Evolutionary conservation across 768 basidiomycete genomes (phyloP), one percentile per base, ranked within the genome.

Genomic region (Pisolithus tinctorius): DNA sequence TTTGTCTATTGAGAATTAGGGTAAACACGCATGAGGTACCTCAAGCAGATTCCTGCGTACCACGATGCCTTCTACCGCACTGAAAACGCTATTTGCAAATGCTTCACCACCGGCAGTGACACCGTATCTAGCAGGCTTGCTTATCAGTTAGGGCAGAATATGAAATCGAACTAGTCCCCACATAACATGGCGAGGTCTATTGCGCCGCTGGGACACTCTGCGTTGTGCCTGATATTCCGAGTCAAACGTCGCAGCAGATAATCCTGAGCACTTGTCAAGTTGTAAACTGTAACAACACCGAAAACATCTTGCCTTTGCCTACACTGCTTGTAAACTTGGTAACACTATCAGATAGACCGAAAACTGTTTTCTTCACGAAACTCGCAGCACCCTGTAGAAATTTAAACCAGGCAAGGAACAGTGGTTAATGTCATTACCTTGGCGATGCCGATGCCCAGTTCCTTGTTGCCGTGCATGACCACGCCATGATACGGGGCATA

Each of bases 281-380:
- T 47, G 55, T 44, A 17, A 41, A 29, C 26, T 23, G 13, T 6
- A 6, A 11, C 16, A 16, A 20, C 23, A 45, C 16, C 6, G 26
- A 6, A 23, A 1, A 10, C 43, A 52, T 14, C 46, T 40, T 41
- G 88, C 93, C 93, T 78, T 99, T 99, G 40, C 95, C 92, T 55
- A 99, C 83, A 65, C 93, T 96, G 56, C 93, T 91, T 2, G 96
- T 98, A 62, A 99, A 86, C 69, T 97, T 98, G n/a, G 94, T 94
- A 64, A 99, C 75, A 63, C 92, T 95, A 62, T 99, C 95, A 31
- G 89, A 88, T 40, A 99, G 66, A 36, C 96, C 96, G 60, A 98
- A 99, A 6, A 98, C 90, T 0, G 95, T 96, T 73, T 99, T 99
- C 75, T 98, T 98, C 49, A 97, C 88, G 59, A 99, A 94, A 64